Base-by-base conservation (phyloP, 345 rosid genomes). In the Eucalyptus erythrocorys region DNA sequence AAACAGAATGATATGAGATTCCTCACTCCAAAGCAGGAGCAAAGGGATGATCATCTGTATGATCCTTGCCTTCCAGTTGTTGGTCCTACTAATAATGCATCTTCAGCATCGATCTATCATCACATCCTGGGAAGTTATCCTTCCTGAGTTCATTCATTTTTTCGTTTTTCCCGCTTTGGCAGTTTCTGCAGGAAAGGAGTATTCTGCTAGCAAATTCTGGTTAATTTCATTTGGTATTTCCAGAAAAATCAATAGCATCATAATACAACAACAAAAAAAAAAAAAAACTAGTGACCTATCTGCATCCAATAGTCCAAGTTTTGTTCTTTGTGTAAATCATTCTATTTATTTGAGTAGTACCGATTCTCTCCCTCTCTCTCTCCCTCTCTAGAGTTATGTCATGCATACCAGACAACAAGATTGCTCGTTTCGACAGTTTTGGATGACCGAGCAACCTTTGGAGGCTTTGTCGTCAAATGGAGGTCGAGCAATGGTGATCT, bases 11-110 rank as follows among this genome's bases (percentile, higher is more conserved):
- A 89, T 30, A 82, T 19, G 88, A 89, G 91, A 84, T 88, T 88
- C 88, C 87, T 92, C 21, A 91, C 90, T 64, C 94, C 94, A 27
- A 93, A 94, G 88, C 92, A 89, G 90, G 97, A 95, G 90, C 90
- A 87, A 43, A 90, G 90, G 87, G 95, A 91, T 87, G 94, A 93
- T 40, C 90, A 88, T 76, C 81, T 88, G 34, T 91, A 90, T 68
- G 93, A 91, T 88, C 91, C 90, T 87, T 89, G 89, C 51, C 81
- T 90, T 21, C 90, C 93, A 81, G 89, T 91, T 61, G 68, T 91
- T 79, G 92, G 92, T 84, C 92, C 91, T 57, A 87, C 90, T 48
- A 92, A 90, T 48, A 92, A 90, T 86, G 81, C 90, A 6, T 88
- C 93, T 13, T 89, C 94, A 27, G 87, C 91, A 48, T 87, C 93